These are phyloP conservation scores for Cichorium intybus DNA, from an alignment of 140 eudicot species.

Conservation along the genomic window DNA sequence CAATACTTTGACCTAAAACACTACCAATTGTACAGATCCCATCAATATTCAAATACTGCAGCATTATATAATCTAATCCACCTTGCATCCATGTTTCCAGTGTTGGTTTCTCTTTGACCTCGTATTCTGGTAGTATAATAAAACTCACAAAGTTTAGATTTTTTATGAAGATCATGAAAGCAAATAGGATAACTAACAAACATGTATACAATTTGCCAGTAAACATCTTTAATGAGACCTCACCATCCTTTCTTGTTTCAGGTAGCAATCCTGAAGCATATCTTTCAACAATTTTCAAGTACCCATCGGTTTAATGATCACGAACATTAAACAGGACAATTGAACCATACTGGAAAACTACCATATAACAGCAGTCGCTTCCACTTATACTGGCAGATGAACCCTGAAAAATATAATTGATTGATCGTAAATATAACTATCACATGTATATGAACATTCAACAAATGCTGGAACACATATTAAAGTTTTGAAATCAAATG, in stretches of 20 bases:
- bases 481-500: neutral
- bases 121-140: constrained; percentile 51
- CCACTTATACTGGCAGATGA: constrained; percentile 51
- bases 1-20: constrained; percentile 90
- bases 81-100: constrained; percentile 90
- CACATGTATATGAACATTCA: neutral
- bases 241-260: constrained; percentile 91
- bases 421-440: neutral
- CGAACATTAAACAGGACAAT: constrained; percentile 79
- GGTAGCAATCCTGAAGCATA: constrained; percentile 82
- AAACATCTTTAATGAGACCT: constrained; percentile 28
- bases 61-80: constrained; percentile 71
- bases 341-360: constrained; percentile 83
- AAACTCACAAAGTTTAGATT: constrained; percentile 12
- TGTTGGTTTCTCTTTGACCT: constrained; percentile 74
- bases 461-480: neutral
- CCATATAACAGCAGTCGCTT: constrained; percentile 70
- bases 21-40: too few species aligned
- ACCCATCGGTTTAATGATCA: constrained; percentile 78
- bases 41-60: constrained; percentile 71
- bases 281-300: constrained; percentile 62
- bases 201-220: neutral
- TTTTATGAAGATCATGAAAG: neutral
- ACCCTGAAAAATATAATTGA: constrained; percentile 48
- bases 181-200: neutral